phyloP scores from a whole-genome alignment of 2,329 filamentous ascomycete genomes.

The Phoma sp. region DNA sequence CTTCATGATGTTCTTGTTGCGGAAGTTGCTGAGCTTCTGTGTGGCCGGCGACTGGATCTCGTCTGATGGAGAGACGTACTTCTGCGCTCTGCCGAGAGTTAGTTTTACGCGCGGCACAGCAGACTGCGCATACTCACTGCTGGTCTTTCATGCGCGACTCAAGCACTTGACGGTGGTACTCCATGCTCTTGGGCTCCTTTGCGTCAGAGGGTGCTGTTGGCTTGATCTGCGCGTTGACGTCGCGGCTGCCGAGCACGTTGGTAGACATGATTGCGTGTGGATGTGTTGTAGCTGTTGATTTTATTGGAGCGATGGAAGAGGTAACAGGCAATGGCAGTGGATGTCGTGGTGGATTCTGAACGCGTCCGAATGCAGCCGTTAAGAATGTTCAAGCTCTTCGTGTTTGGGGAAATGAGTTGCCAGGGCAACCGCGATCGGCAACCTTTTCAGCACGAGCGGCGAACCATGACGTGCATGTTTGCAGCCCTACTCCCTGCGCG shows the following conservation, averaged over 20 bases:
- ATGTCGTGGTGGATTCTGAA: slow-evolving; percentile 11
- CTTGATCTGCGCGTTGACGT: slow-evolving; percentile 64
- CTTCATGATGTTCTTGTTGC: slow-evolving; percentile 82
- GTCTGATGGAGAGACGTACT: slow-evolving; percentile 85
- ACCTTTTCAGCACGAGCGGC: slow-evolving; percentile 6
- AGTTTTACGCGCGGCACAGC: slow-evolving; percentile 14
- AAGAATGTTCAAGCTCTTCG: slow-evolving; percentile 18
- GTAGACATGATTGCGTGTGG: slow-evolving; percentile 59
- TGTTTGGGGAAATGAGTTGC: slow-evolving; percentile 16
- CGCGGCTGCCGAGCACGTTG: slow-evolving; percentile 70
- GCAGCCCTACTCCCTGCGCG: slow-evolving; percentile 12
- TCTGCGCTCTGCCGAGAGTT: slow-evolving; percentile 52
- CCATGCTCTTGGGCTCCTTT: slow-evolving; percentile 60
- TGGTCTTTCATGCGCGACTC: slow-evolving; percentile 74
- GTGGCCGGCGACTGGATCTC: slow-evolving; percentile 87
- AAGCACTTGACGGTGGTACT: slow-evolving; percentile 79
- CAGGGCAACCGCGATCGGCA: slow-evolving; percentile 16
- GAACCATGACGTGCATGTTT: slow-evolving; percentile 18
- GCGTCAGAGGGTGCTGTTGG: slow-evolving; percentile 33
- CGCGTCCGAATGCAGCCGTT: slow-evolving; percentile 8
- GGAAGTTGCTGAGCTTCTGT: slow-evolving; percentile 80
- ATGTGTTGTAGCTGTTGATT: slow-evolving; percentile 3
- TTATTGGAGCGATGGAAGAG: slow-evolving; percentile 1
- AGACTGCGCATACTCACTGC: slow-evolving; percentile 60
- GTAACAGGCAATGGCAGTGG: slow-evolving; percentile 2